phyloP scores from a whole-genome alignment of 805 yeast species.

The Metschnikowia continentalis region DNA sequence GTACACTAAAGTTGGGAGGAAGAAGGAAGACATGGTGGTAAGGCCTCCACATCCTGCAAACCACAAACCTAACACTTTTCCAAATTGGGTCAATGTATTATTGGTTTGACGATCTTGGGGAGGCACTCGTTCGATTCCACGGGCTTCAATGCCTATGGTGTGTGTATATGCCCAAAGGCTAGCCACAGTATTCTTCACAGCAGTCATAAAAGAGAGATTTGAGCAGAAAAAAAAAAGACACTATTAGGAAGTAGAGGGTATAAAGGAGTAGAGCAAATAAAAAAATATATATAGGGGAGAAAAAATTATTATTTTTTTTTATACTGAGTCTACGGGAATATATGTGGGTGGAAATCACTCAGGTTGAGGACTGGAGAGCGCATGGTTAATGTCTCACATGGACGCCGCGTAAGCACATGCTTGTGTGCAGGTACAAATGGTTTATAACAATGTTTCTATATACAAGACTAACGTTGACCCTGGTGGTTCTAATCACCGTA shows the following conservation, averaged over 20 bases:
- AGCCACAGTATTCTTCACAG: too few species aligned
- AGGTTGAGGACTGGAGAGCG: neutral
- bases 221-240: neutral
- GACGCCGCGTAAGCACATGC: constrained; percentile 7
- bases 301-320: neutral
- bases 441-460: neutral
- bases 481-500: too few species aligned
- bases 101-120: constrained; percentile 24
- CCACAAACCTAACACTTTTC: constrained; percentile 34
- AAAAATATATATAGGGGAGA: neutral
- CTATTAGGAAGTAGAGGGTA: neutral
- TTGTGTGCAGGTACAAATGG: neutral
- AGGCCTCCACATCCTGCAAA: constrained; percentile 38
- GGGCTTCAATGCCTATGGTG: constrained; percentile 26
- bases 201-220: neutral
- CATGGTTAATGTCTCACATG: constrained; percentile 6
- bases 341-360: neutral
- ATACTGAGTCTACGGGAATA: neutral
- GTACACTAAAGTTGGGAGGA: constrained; percentile 28
- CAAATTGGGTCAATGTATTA: constrained; percentile 18
- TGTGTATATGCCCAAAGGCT: neutral
- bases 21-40: constrained; percentile 36
- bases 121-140: constrained; percentile 34
- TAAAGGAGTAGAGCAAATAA: too few species aligned
- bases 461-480: neutral